Base-by-base conservation (phyloP, 129 eudicot genomes). In the Rutidosis leptorrhynchoides region DNA sequence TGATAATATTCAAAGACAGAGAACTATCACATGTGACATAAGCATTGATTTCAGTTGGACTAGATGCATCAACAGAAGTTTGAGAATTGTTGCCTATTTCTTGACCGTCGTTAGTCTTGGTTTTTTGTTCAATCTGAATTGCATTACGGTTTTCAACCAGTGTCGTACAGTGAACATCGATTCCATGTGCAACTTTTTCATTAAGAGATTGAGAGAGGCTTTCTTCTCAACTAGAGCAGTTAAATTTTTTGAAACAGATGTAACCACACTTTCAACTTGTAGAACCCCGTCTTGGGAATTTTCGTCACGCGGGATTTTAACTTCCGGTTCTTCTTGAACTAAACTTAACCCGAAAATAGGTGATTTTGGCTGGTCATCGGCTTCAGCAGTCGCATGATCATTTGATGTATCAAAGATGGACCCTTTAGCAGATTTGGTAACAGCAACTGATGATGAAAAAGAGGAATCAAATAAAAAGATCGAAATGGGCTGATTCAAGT, bases 361-460 rank as follows among this genome's bases (percentile, higher is more conserved):
- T 77, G 81, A 45, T 28, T 67, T 79, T 30, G 65, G 81, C 74
- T 69, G 71, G 43, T 78, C 82, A 46, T 75, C 69, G 11, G 68
- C 62, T 45, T 59, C 84, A 35, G 74, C 27, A 33, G 58, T 32
- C 72, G 64, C 30, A 37, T 19, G 55, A 49, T 0, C 24, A 49
- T 49, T 24, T n/a, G 43, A 53, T 27, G 57, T 64, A 32, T 76
- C 76, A 19, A 40, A 55, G 14, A 76, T 68, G 23, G 67, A 57
- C 37, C 55, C 29, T 17, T 73, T 66, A 48, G 54, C 60, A 49
- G 67, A 77, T 48, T 70, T 76, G 32, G 19, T 75, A 58, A 53
- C 59, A 33, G 68, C 51, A 58, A 67, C 62, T 57, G 58, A 76
- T 65, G 40, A 76, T 76, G 58, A 42, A 72, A 72, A 42, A 58